Evolutionary conservation across 1,284 basidiomycete genomes (phyloP).

Genomic region (Tremellales sp.): DNA sequence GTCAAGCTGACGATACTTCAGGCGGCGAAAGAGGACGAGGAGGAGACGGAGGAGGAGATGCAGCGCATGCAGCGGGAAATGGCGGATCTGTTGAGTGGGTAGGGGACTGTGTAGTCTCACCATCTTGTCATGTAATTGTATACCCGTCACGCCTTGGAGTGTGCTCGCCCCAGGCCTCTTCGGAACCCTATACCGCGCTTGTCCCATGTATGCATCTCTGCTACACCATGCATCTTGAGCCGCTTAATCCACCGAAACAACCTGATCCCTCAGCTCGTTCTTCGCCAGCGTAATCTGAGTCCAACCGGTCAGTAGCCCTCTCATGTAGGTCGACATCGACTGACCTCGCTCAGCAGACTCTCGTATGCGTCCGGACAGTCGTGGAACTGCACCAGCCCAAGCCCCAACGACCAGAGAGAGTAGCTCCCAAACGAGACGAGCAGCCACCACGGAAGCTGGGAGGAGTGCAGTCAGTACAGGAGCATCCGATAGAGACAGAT

Average conservation of each 20-base stretch:
- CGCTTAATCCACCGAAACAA: conserved; percentile 62
- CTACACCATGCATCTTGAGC: not conserved
- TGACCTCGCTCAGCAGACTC: conserved; percentile 59
- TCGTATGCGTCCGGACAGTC: conserved; percentile 74
- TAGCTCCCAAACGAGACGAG: conserved; percentile 70
- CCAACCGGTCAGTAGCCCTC: conserved; percentile 52
- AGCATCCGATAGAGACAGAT: not conserved
- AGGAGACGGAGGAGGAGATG: conserved; percentile 77
- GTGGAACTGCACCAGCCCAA: conserved; percentile 65
- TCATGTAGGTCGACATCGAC: not conserved
- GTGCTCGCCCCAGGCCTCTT: no score
- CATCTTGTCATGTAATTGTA: no score
- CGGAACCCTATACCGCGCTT: no score
- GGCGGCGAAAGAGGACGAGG: conserved; percentile 57
- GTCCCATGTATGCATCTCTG: no score
- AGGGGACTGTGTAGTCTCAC: conserved; percentile 6
- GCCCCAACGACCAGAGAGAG: conserved; percentile 66
- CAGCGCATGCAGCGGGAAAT: conserved; percentile 81
- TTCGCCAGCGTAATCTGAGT: conserved; percentile 67
- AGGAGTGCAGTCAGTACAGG: not conserved
- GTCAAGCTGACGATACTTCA: conserved; percentile 2
- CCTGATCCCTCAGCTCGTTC: conserved; percentile 62
- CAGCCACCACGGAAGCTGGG: conserved; percentile 70
- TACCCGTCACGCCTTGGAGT: no score
- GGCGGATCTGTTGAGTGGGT: conserved; percentile 74